Evolutionary conservation across 495 filamentous ascomycete species (phyloP).

Genomic region (Trichoderma orchidacearum): DNA sequence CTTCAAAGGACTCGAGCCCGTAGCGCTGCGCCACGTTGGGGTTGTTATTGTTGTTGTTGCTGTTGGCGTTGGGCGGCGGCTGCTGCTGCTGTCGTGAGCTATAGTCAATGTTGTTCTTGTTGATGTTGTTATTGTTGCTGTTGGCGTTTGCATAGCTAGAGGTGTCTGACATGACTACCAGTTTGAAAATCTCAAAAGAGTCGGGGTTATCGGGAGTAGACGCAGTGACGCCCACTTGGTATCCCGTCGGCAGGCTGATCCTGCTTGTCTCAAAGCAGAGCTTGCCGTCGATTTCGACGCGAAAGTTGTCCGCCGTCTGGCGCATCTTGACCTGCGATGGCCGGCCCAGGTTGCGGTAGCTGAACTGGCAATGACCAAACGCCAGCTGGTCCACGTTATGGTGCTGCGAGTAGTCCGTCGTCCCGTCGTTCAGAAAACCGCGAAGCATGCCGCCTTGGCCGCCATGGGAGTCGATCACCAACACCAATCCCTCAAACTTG

Average conservation of each 20-base stretch:
- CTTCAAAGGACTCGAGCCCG: constrained; percentile 20
- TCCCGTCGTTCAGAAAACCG: constrained; percentile 90
- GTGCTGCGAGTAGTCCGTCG: constrained; percentile 63
- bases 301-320: constrained; percentile 49
- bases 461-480: constrained; percentile 80
- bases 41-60: constrained; percentile 7
- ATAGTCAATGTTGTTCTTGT: constrained; percentile 17
- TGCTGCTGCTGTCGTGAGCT: constrained; percentile 7
- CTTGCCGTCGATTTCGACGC: constrained; percentile 69
- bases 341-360: constrained; percentile 83
- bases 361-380: constrained; percentile 85
- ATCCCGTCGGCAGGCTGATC: constrained; percentile 62
- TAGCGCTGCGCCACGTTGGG: constrained; percentile 23
- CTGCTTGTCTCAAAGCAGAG: constrained; percentile 75
- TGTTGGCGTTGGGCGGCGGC: constrained; percentile 5
- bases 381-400: constrained; percentile 70
- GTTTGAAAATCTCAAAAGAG: constrained; percentile 86
- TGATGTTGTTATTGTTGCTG: constrained; percentile 19
- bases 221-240: constrained; percentile 78
- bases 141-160: constrained; percentile 12
- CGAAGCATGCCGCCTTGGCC: constrained; percentile 69
- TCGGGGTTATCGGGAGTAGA: constrained; percentile 83
- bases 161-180: constrained; percentile 49
- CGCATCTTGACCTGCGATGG: constrained; percentile 63
- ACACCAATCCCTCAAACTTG: constrained; percentile 72